Conservation (phyloP, 164 flowering plant genomes). For the Echeveria elegans region DNA sequence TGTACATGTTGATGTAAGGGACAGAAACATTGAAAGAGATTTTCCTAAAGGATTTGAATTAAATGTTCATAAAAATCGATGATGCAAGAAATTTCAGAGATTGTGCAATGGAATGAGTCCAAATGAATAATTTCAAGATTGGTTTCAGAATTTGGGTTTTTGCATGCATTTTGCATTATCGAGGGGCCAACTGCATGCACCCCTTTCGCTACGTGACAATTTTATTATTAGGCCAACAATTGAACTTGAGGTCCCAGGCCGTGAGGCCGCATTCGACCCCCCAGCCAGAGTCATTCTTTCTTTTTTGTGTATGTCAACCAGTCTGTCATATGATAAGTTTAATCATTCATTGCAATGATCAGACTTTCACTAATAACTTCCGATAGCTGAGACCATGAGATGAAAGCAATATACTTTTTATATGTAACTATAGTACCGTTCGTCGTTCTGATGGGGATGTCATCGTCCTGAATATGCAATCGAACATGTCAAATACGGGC, state of each 20-base stretch:
- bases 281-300: neutral
- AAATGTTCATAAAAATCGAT: neutral
- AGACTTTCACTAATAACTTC: neutral
- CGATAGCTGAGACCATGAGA: too few relatives aligned
- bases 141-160: neutral
- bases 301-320: neutral
- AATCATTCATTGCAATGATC: neutral
- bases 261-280: neutral
- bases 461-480: too few relatives aligned
- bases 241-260: neutral
- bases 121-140: neutral
- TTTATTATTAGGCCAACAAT: too few relatives aligned
- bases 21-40: neutral
- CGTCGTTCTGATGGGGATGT: too few relatives aligned
- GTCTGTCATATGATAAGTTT: conserved; percentile 1
- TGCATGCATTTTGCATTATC: conserved; percentile 2
- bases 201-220: neutral
- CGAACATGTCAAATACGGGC: too few relatives aligned
- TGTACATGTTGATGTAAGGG: conserved; percentile 1
- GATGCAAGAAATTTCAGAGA: neutral
- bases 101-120: neutral
- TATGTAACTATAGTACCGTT: too few relatives aligned
- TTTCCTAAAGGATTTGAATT: neutral
- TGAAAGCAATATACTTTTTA: too few relatives aligned
- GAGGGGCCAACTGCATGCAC: conserved; percentile 3